Percentiles rank a stretch among this genome's conserved stretches.
Evolutionary conservation across 768 basidiomycete species (phyloP).

Genomic region (Sporobolomyces roseus): DNA sequence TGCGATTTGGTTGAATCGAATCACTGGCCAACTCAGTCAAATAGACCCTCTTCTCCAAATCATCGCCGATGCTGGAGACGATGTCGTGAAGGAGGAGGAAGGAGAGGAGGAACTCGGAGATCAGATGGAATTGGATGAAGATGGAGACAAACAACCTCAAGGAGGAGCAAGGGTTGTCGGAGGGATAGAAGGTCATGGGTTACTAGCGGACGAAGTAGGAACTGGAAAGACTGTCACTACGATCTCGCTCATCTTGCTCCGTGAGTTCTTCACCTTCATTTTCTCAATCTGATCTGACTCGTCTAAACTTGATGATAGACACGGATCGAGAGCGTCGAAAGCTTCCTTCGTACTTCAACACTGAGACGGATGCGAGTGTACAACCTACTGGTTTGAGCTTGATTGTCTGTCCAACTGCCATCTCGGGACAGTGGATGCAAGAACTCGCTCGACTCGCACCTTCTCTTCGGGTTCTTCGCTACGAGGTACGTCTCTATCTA

Average conservation of each 20-base stretch:
- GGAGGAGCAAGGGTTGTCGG: constrained; percentile 21
- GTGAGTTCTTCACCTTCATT: constrained; percentile 29
- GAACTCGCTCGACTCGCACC: constrained; percentile 51
- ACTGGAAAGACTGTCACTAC: constrained; percentile 53
- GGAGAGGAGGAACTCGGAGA: constrained; percentile 20
- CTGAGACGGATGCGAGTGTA: constrained; percentile 22
- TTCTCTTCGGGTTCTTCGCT: constrained; percentile 48
- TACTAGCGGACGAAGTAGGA: constrained; percentile 53
- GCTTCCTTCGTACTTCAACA: constrained; percentile 33
- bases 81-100: too few relatives aligned
- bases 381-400: constrained; percentile 48
- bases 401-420: constrained; percentile 50
- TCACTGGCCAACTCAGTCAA: neutral
- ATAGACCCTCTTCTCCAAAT: constrained; percentile 8
- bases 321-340: constrained; percentile 21
- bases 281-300: neutral
- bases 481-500: constrained; percentile 44
- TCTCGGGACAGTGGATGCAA: constrained; percentile 50
- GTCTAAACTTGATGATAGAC: neutral
- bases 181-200: constrained; percentile 43
- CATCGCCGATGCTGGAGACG: too few relatives aligned
- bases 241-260: constrained; percentile 48
- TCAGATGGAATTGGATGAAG: constrained; percentile 7
- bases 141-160: neutral
- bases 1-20: constrained; percentile 36